phyloP scores from a whole-genome alignment of 148 eudicot genomes.

The Chenopodium album region DNA sequence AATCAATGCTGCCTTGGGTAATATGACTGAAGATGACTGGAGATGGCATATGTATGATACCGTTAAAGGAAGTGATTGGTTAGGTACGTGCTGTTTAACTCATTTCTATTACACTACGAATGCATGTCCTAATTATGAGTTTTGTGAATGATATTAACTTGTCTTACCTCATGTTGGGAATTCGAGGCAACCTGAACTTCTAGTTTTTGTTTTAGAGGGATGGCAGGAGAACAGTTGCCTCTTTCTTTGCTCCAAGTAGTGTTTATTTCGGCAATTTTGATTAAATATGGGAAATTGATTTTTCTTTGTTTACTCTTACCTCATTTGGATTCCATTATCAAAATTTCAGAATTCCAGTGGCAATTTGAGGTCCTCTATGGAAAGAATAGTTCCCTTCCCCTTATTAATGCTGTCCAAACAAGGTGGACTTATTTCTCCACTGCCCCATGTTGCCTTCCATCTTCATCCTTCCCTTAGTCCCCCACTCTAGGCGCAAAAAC shows the following conservation, averaged over 20 bases:
- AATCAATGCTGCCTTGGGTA: constrained; percentile 98
- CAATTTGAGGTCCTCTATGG: background rate
- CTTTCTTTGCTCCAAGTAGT: too few relatives aligned
- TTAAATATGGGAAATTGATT: too few relatives aligned
- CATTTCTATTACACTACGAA: background rate
- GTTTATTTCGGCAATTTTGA: too few relatives aligned
- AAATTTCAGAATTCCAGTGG: background rate
- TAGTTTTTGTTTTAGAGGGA: background rate
- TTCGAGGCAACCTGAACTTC: background rate
- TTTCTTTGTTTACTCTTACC: too few relatives aligned
- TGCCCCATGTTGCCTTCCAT: background rate
- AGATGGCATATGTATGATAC: constrained; percentile 99
- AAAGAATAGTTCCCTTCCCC: background rate
- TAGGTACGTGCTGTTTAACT: constrained; percentile 45
- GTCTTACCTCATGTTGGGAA: background rate
- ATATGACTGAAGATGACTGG: constrained; percentile 98
- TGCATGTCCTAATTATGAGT: background rate
- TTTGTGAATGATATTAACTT: background rate
- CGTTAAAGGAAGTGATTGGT: constrained; percentile 98
- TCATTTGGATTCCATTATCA: too few relatives aligned
- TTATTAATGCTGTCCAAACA: background rate
- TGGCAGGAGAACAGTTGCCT: background rate
- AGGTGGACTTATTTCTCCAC: background rate
- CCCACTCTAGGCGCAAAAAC: background rate
- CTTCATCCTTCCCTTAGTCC: background rate